A percentile compares a stretch with the other conserved stretches of the same genome.
phyloP scores from a whole-genome alignment of 495 filamentous ascomycete genomes.

The Mytilinidion resinicola region DNA sequence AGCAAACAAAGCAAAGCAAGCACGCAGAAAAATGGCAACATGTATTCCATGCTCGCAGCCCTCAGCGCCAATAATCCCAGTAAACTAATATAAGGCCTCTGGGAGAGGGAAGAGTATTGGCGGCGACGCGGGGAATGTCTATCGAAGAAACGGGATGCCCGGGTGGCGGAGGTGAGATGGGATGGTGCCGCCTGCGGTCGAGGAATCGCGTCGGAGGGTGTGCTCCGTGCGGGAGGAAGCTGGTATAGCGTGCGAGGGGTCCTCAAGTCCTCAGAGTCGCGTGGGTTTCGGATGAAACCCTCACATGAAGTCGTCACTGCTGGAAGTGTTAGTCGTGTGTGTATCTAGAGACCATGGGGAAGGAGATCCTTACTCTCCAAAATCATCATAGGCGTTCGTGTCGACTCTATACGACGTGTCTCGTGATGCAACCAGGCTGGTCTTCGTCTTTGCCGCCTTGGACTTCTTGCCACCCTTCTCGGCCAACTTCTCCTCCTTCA shows the following conservation, averaged over 20 bases:
- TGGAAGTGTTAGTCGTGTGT: background rate
- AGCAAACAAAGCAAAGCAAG: too few species aligned
- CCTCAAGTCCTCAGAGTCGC: too few species aligned
- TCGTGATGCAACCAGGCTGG: slow-evolving; percentile 63
- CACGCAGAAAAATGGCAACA: background rate
- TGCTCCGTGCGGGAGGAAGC: too few species aligned
- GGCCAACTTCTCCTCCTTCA: slow-evolving; percentile 94
- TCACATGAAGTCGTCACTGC: slow-evolving; percentile 42
- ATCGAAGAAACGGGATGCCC: background rate
- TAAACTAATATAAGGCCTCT: background rate
- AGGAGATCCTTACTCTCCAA: slow-evolving; percentile 62
- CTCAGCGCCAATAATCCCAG: background rate
- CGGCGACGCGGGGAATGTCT: background rate
- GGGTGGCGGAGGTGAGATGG: background rate
- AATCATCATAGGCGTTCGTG: slow-evolving; percentile 66
- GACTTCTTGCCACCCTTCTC: slow-evolving; percentile 96
- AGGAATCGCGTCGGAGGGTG: too few species aligned
- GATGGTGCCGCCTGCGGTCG: too few species aligned
- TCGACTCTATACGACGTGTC: slow-evolving; percentile 60
- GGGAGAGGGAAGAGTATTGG: background rate
- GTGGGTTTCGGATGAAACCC: background rate
- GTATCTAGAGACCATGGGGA: background rate
- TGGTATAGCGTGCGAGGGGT: too few species aligned
- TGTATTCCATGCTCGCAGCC: background rate
- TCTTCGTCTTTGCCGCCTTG: slow-evolving; percentile 92